A percentile compares a stretch with the other conserved stretches of the same genome.
These are phyloP conservation scores for Senecio squalidus DNA, from an alignment of 140 eudicot genomes.

Conservation along the genomic window DNA sequence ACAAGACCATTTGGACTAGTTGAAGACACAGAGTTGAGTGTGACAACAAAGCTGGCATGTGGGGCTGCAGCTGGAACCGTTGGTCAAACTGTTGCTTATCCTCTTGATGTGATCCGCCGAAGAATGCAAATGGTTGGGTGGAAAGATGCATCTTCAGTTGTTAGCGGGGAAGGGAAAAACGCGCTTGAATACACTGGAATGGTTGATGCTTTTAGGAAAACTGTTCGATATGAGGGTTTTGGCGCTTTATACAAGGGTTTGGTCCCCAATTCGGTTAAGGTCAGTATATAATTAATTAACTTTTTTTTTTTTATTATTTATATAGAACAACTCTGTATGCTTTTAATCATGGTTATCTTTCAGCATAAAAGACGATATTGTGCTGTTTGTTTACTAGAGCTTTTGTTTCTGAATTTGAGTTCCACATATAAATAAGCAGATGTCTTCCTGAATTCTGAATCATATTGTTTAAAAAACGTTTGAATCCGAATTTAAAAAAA, in stretches of 20 bases:
- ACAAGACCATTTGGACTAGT: constrained; percentile 60
- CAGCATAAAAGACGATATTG: no score
- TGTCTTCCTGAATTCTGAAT: no score
- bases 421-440: no score
- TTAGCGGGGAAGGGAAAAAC: constrained; percentile 71
- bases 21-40: constrained; percentile 63
- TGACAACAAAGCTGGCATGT: constrained; percentile 88
- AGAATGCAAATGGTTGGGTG: constrained; percentile 99
- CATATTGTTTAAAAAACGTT: no score
- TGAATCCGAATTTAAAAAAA: no score
- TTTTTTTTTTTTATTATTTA: no score
- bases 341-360: neutral
- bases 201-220: constrained; percentile 89
- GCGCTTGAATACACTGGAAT: constrained; percentile 77
- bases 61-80: constrained; percentile 97
- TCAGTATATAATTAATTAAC: constrained; percentile 41
- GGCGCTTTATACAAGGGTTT: constrained; percentile 94
- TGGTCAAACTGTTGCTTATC: constrained; percentile 98
- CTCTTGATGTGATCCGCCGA: constrained; percentile 89
- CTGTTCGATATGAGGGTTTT: constrained; percentile 80
- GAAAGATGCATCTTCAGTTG: constrained; percentile 79
- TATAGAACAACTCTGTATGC: neutral
- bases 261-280: constrained; percentile 99
- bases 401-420: no score
- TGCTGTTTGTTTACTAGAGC: no score